These are phyloP conservation scores for Penicillium steckii DNA, from an alignment of 495 filamentous ascomycete species.

Conservation along the genomic window DNA sequence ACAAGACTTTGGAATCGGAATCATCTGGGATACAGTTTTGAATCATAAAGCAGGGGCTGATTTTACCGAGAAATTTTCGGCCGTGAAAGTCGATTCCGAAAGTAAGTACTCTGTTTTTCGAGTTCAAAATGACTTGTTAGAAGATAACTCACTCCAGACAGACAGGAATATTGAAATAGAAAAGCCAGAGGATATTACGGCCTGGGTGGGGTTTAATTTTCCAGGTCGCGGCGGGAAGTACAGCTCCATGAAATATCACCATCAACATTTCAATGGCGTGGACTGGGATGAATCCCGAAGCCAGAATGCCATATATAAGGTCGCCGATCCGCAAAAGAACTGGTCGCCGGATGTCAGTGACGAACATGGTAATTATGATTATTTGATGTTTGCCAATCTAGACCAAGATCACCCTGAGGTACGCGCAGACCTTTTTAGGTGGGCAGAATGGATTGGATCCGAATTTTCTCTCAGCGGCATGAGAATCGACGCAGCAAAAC, in stretches of 20 bases:
- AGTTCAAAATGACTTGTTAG: too few relatives aligned
- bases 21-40: conserved; percentile 74
- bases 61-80: conserved; percentile 54
- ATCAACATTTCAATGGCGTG: conserved; percentile 67
- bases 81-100: conserved; percentile 59
- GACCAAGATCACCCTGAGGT: conserved; percentile 69
- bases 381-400: conserved; percentile 66
- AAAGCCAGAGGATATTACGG: conserved; percentile 60
- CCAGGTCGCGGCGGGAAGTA: conserved; percentile 58
- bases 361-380: conserved; percentile 73
- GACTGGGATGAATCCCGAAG: conserved; percentile 61
- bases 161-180: conserved; percentile 57
- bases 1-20: conserved; percentile 50
- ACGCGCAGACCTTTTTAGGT: conserved; percentile 59
- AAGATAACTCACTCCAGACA: conserved; percentile 3
- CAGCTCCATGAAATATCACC: conserved; percentile 61
- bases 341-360: conserved; percentile 66
- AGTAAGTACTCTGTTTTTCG: conserved; percentile 23
- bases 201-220: conserved; percentile 69
- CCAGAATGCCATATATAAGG: conserved; percentile 65
- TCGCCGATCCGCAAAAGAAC: conserved; percentile 56
- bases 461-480: conserved; percentile 63
- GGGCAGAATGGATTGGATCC: conserved; percentile 65
- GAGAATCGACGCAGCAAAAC: conserved; percentile 70
- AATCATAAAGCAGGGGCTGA: conserved; percentile 78